Base-by-base conservation (phyloP, 352 stramenopile genomes). In the Pythium aquatile region DNA sequence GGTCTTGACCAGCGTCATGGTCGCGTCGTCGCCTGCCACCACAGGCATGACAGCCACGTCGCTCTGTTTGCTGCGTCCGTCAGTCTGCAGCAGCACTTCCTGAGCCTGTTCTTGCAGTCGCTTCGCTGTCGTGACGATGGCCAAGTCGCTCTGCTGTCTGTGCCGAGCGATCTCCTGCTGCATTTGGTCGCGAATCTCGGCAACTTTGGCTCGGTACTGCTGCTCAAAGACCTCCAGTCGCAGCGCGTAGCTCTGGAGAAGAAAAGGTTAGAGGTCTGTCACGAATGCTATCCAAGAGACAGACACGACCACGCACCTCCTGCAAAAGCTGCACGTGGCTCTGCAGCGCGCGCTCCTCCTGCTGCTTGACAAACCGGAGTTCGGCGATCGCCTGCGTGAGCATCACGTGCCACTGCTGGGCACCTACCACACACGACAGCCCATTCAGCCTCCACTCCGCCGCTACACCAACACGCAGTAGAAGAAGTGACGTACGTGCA, bases 221-320 rank as follows among this genome's bases (percentile, higher is more conserved):
- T 88, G 78, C 59, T 88, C 77, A 51, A 91, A 83, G 13, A 87
- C 61, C 44, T 88, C 72, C 14, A 91, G 65, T 2, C 75, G 81
- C 28, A 87, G 69, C 0, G 75, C 40, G 51, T 80, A 89, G 62
- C 73, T 82, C 78, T 90, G 35, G 3, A 28, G 11, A 26, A n/a
- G 20, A 10, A 20, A 11, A 49, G 16, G 32, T 11, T 14, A 20
- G 1, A 10, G 54, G 20, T 24, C 20, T 24, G 20, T 24, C 20
- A 24, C 20, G 20, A 24, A 24, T 24, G 20, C 20, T 1, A 24
- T 24, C 20, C 20, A 24, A 24, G 20, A 48, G 35, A 40, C 10
- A 56, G 37, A 63, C 10, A 55, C 5, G 24, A 20, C 11, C 0
- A 55, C n/a, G 6, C n/a, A 88, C 81, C 78, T 88, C 72, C 39